Conservation (phyloP, 2,329 filamentous ascomycete species). For the Cercospora janseana region DNA sequence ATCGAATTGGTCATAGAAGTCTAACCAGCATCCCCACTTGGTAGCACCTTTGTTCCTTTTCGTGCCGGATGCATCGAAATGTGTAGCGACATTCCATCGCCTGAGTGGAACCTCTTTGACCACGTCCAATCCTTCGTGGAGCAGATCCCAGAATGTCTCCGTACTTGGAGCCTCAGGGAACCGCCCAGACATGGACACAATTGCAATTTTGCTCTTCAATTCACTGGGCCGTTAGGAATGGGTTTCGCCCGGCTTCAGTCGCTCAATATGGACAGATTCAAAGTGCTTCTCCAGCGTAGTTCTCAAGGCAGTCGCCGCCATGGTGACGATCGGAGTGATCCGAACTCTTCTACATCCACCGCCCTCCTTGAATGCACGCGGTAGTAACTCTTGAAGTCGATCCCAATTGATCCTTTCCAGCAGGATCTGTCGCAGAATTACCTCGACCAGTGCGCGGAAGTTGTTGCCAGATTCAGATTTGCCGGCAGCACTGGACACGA, state of each 20-base stretch:
- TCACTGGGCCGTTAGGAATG: neutral
- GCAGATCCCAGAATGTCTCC: slow-evolving; percentile 23
- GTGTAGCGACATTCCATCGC: slow-evolving; percentile 21
- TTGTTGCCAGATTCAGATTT: too few relatives aligned
- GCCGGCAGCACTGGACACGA: too few relatives aligned
- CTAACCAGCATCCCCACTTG: slow-evolving; percentile 41
- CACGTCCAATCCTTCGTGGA: slow-evolving; percentile 17
- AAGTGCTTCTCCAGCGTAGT: neutral
- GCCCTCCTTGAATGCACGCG: too few relatives aligned
- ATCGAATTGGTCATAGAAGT: slow-evolving; percentile 43
- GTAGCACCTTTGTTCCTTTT: slow-evolving; percentile 27
- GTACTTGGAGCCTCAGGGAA: slow-evolving; percentile 12
- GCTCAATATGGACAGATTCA: neutral
- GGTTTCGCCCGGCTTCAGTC: neutral
- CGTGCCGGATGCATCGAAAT: slow-evolving; percentile 21
- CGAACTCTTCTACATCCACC: too few relatives aligned
- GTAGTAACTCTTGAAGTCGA: too few relatives aligned
- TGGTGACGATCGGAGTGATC: too few relatives aligned
- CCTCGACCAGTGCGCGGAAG: too few relatives aligned
- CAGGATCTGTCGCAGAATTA: too few relatives aligned
- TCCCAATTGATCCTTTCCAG: too few relatives aligned
- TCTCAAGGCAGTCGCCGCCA: too few relatives aligned
- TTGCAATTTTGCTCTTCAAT: slow-evolving; percentile 3
- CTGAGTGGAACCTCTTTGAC: slow-evolving; percentile 15
- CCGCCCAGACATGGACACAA: slow-evolving; percentile 14